These are phyloP conservation scores for Wickerhamiella spandovensis DNA, from an alignment of 805 yeast species.

Conservation along the genomic window DNA sequence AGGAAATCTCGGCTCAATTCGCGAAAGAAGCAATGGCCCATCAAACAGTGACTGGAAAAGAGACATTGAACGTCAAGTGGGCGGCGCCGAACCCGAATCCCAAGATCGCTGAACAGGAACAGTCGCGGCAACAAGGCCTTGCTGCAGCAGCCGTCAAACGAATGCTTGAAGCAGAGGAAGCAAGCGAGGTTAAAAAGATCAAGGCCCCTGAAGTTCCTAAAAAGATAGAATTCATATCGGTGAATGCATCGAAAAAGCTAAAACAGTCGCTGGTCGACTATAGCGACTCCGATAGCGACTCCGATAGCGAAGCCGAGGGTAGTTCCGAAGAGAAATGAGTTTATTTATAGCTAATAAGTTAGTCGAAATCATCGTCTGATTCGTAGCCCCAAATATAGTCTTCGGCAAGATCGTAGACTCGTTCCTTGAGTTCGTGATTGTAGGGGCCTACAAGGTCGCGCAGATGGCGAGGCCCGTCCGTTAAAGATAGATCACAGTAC, in stretches of 20 bases:
- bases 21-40: conserved; percentile 91
- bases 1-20: conserved; percentile 74
- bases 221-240: neutral
- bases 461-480: neutral
- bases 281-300: neutral
- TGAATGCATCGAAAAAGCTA: neutral
- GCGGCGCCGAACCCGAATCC: conserved; percentile 47
- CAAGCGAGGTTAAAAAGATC: neutral
- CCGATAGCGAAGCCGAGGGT: neutral
- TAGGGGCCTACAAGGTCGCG: neutral
- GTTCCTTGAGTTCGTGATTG: conserved; percentile 10
- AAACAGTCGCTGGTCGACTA: neutral
- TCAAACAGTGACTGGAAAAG: conserved; percentile 58
- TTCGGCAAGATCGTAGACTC: conserved; percentile 16
- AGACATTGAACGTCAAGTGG: conserved; percentile 66
- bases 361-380: conserved; percentile 4
- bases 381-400: conserved; percentile 15
- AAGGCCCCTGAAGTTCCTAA: neutral
- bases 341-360: neutral
- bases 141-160: neutral
- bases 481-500: neutral
- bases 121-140: conserved; percentile 18
- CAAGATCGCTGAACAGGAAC: neutral
- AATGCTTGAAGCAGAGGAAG: neutral
- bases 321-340: no score